Evolutionary conservation across 768 basidiomycete species (phyloP), one percentile per base, ranked within the genome.

Genomic region (Lactarius tabidus): DNA sequence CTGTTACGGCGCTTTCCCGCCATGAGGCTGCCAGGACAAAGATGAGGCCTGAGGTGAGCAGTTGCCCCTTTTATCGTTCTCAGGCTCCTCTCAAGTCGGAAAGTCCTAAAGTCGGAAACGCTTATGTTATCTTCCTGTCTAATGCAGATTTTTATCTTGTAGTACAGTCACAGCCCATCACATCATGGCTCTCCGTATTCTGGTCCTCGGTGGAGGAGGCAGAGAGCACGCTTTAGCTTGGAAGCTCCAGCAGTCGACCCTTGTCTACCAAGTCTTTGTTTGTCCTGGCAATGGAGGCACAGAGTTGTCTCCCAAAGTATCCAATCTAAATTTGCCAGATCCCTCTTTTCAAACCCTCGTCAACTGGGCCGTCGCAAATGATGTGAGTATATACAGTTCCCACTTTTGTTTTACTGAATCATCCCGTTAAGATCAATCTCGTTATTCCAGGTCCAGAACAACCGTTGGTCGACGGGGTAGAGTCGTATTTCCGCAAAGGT

Each of bases 251-350:
- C 87, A 90, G 71, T 93, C 90, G 9, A 71, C 81, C 5, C 81
- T 84, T 54, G 88, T 98, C 31, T 80, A 88, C 31, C 83, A 85
- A 68, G 85, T 97, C 71, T 95, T 84, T 69, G 90, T 98, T 70
- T 92, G 89, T 68, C 97, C 97, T 6, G 97, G 97, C 63, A 99
- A 99, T 74, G 93, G 90, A 18, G 97, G 97, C n/a, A 97, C 95
- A 2, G 55, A 57, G 3, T 75, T 79, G 51, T 85, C 83, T 57
- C 79, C 82, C 35, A 98, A 95, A 79, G 85, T 88, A 28, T 77
- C 81, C 28, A 96, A 98, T 74, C 73, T 96, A 52, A 75, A 78
- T 57, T 70, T 89, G 41, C 75, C 84, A 51, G 69, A 77, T 17
- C 72, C 78, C 75, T 85, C 91, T 73, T 95, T 92, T 74, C 79